Conservation (phyloP, 2,329 filamentous ascomycete species). For the Alternaria gansuensis region DNA sequence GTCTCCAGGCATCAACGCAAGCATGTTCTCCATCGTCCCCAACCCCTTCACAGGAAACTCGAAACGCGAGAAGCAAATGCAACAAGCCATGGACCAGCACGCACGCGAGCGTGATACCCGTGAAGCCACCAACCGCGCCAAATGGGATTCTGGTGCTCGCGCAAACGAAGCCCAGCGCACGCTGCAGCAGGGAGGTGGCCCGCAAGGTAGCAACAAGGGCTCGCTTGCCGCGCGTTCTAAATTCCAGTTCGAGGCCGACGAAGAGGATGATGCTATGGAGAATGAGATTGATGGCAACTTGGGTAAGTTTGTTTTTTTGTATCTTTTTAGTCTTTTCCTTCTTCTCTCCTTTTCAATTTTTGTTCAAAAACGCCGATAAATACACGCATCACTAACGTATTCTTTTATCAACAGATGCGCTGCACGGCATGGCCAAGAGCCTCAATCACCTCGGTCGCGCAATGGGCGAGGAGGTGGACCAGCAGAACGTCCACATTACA, state of each 20-base stretch:
- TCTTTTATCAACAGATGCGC: slow-evolving; percentile 54
- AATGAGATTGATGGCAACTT: slow-evolving; percentile 53
- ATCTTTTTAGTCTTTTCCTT: background rate
- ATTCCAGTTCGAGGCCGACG: slow-evolving; percentile 49
- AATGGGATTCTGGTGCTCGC: slow-evolving; percentile 50
- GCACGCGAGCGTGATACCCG: slow-evolving; percentile 64
- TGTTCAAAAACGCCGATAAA: background rate
- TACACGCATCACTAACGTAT: background rate
- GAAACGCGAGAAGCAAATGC: slow-evolving; percentile 66
- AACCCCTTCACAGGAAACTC: slow-evolving; percentile 67
- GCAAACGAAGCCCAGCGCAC: slow-evolving; percentile 35
- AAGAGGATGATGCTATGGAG: slow-evolving; percentile 71
- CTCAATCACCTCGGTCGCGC: slow-evolving; percentile 77
- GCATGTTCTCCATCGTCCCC: slow-evolving; percentile 84
- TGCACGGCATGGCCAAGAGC: slow-evolving; percentile 70
- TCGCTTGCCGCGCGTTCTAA: slow-evolving; percentile 48
- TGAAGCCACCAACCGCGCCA: slow-evolving; percentile 65
- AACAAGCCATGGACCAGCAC: slow-evolving; percentile 70
- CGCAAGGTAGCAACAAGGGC: slow-evolving; percentile 21
- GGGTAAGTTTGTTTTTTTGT: slow-evolving; percentile 53
- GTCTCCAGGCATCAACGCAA: slow-evolving; percentile 71
- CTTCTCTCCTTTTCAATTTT: too few species aligned
- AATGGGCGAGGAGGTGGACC: slow-evolving; percentile 77
- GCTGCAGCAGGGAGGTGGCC: slow-evolving; percentile 24
- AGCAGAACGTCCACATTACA: slow-evolving; percentile 80